Evolutionary conservation across 441 rosid genomes (phyloP).

Genomic region (Pelargonium australe): DNA sequence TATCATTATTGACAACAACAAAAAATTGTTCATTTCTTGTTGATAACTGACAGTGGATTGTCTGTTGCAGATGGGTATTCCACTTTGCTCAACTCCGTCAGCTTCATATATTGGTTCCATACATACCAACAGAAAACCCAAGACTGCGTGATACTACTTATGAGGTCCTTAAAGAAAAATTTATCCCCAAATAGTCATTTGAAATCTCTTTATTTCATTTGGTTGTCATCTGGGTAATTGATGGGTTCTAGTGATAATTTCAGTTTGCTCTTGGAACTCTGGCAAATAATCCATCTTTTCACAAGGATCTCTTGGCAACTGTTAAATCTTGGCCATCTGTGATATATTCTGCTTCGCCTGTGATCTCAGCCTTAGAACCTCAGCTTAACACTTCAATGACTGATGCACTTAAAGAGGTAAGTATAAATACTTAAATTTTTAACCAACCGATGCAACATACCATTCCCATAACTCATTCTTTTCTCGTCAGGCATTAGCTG

Average conservation of each 20-base stretch:
- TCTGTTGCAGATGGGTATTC: slow-evolving; percentile 85
- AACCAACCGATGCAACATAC: slow-evolving; percentile 19
- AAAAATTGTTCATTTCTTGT: slow-evolving; percentile 12
- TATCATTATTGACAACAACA: slow-evolving; percentile 13
- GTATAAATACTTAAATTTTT: slow-evolving; percentile 21
- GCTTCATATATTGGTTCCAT: slow-evolving; percentile 92
- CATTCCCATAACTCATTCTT: slow-evolving; percentile 22
- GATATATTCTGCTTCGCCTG: slow-evolving; percentile 76
- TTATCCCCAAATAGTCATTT: slow-evolving; percentile 5
- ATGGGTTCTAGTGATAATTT: slow-evolving; percentile 16
- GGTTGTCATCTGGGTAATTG: slow-evolving; percentile 9
- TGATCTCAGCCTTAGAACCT: slow-evolving; percentile 93
- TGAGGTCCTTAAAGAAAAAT: slow-evolving; percentile 51
- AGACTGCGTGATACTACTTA: slow-evolving; percentile 93
- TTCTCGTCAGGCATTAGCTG: slow-evolving; percentile 71
- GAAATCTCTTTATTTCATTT: slow-evolving; percentile 7
- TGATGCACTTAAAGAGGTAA: slow-evolving; percentile 89
- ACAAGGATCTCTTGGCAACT: slow-evolving; percentile 76
- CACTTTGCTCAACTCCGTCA: slow-evolving; percentile 99
- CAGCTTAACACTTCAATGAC: slow-evolving; percentile 96
- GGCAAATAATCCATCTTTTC: slow-evolving; percentile 83
- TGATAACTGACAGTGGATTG: slow-evolving; percentile 25
- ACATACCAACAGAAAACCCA: slow-evolving; percentile 86
- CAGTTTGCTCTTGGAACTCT: slow-evolving; percentile 97
- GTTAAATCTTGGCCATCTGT: slow-evolving; percentile 91